Evolutionary conservation across 768 basidiomycete species (phyloP).

Genomic region (Nidularia pulvinata): DNA sequence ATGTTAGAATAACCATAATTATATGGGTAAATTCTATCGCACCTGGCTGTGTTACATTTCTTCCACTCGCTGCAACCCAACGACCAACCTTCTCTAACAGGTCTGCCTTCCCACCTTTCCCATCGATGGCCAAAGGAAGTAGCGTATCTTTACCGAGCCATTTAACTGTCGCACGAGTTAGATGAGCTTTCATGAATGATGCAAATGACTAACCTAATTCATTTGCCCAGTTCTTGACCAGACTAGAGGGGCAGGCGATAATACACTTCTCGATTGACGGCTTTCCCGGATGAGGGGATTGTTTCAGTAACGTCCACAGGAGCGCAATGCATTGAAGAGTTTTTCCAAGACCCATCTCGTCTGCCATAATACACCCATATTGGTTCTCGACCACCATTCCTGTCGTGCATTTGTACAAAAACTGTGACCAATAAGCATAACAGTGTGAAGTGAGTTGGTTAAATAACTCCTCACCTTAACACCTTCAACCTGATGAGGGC

Average conservation of each 20-base stretch:
- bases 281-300: conserved; percentile 88
- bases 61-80: conserved; percentile 89
- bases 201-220: conserved; percentile 74
- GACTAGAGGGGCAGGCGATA: conserved; percentile 94
- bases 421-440: conserved; percentile 45
- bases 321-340: conserved; percentile 96
- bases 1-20: background rate
- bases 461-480: conserved; percentile 70
- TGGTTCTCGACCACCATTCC: conserved; percentile 93
- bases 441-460: conserved; percentile 3
- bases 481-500: conserved; percentile 98
- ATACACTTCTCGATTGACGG: conserved; percentile 95
- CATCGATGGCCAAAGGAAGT: conserved; percentile 87
- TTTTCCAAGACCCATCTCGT: conserved; percentile 98
- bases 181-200: background rate
- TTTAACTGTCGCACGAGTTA: conserved; percentile 58
- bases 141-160: conserved; percentile 91
- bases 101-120: conserved; percentile 86
- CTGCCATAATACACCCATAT: conserved; percentile 98
- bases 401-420: conserved; percentile 93
- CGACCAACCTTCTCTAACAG: conserved; percentile 77
- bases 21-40: conserved; percentile 7
- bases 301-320: conserved; percentile 94
- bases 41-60: conserved; percentile 94
- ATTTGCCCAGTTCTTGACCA: conserved; percentile 99